These are phyloP conservation scores for Neocatenulostroma microsporum DNA, from an alignment of 2,329 filamentous ascomycete species.

Conservation along the genomic window DNA sequence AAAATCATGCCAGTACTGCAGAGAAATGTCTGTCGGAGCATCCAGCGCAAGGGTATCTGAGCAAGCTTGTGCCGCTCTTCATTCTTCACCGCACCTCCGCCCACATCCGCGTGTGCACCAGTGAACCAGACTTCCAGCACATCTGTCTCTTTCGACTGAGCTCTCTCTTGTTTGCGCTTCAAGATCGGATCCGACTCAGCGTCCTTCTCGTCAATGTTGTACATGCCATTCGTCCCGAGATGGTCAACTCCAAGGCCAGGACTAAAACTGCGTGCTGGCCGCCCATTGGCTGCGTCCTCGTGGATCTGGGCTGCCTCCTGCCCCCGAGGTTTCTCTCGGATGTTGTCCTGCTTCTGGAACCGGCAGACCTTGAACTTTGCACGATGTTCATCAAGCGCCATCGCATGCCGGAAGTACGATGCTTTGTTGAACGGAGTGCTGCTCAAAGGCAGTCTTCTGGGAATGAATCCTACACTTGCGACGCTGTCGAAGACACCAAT, in stretches of 20 bases:
- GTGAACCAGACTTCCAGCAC: conserved; percentile 38
- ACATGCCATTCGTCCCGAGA: not conserved
- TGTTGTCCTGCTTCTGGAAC: conserved; percentile 27
- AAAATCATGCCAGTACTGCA: conserved; percentile 43
- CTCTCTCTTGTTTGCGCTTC: not conserved
- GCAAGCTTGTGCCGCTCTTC: conserved; percentile 37
- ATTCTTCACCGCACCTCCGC: conserved; percentile 39
- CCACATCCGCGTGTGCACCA: conserved; percentile 38
- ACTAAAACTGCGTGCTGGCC: conserved; percentile 2
- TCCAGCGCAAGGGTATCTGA: conserved; percentile 42
- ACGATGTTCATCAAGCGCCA: conserved; percentile 38
- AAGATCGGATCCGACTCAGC: conserved; percentile 5
- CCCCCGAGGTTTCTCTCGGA: conserved; percentile 10
- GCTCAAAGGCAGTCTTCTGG: conserved; percentile 33
- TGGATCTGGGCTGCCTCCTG: conserved; percentile 11
- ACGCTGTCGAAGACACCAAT: conserved; percentile 40
- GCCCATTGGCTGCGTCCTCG: conserved; percentile 2
- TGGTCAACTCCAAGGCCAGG: conserved; percentile 9
- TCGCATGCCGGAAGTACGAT: conserved; percentile 37
- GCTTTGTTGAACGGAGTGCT: conserved; percentile 32
- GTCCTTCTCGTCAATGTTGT: conserved; percentile 9
- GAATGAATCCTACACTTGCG: conserved; percentile 37
- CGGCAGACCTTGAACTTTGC: conserved; percentile 40
- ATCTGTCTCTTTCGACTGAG: conserved; percentile 19
- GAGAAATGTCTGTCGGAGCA: conserved; percentile 42